A percentile compares a stretch with the other conserved stretches of the same genome.
Evolutionary conservation across 139 green algal species (phyloP).

Genomic region (Coelastrella sp.): DNA sequence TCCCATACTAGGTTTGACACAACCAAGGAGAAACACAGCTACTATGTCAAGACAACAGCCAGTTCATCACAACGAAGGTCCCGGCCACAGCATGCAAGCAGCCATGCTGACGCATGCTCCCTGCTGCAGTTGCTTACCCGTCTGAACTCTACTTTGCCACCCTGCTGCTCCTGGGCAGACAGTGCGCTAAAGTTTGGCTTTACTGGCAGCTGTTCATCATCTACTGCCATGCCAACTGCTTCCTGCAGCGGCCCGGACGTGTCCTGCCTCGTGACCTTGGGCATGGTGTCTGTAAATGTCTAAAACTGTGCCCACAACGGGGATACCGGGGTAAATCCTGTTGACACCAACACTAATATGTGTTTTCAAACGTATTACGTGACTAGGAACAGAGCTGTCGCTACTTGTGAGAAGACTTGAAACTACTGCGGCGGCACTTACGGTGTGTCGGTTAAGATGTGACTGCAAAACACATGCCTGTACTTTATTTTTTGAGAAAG

Average conservation of each 20-base stretch:
- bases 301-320: neutral
- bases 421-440: neutral
- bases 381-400: too few relatives aligned
- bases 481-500: neutral
- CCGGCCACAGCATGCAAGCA: too few relatives aligned
- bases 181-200: constrained; percentile 80
- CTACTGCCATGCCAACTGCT: constrained; percentile 53
- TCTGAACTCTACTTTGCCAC: constrained; percentile 83
- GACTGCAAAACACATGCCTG: neutral
- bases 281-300: constrained; percentile 57
- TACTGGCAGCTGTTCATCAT: constrained; percentile 44
- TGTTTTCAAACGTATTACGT: neutral
- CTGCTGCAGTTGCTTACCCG: constrained; percentile 57
- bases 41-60: too few relatives aligned
- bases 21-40: too few relatives aligned
- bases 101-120: too few relatives aligned
- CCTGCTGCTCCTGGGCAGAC: constrained; percentile 68
- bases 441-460: neutral
- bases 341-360: neutral
- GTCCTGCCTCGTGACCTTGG: constrained; percentile 70
- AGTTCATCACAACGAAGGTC: too few relatives aligned
- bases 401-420: too few relatives aligned
- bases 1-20: too few relatives aligned
- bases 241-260: constrained; percentile 50
- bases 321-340: neutral